Conservation (phyloP, 2,329 filamentous ascomycete genomes). For the Parastagonospora avenae region DNA sequence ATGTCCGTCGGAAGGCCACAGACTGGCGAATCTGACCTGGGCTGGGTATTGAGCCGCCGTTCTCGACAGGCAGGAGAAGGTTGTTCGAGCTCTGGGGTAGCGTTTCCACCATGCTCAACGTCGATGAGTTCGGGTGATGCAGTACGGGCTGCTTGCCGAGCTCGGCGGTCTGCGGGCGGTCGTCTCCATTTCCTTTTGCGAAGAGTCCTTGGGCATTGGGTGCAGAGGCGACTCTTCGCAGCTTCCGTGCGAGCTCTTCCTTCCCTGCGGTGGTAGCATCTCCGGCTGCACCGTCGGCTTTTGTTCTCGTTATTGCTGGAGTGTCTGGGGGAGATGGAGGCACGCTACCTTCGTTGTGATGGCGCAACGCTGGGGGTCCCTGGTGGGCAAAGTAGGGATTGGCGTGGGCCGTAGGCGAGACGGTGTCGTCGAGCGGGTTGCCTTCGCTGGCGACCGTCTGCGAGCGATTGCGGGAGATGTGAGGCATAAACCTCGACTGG, state of each 20-base stretch:
- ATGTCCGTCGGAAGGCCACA: conserved; percentile 87
- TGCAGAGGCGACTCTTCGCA: conserved; percentile 92
- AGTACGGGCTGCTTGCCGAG: conserved; percentile 80
- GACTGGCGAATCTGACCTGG: conserved; percentile 68
- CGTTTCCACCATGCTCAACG: conserved; percentile 61
- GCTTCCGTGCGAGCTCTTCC: conserved; percentile 89
- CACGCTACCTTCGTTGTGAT: conserved; percentile 92
- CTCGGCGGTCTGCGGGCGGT: conserved; percentile 81
- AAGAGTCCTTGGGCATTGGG: conserved; percentile 97
- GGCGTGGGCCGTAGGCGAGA: conserved; percentile 90
- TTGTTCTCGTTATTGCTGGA: conserved; percentile 66
- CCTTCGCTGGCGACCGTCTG: conserved; percentile 92
- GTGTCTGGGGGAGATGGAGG: conserved; percentile 93
- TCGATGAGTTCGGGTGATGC: conserved; percentile 59
- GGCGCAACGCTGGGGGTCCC: conserved; percentile 87
- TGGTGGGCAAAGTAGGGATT: conserved; percentile 99
- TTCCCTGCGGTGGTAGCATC: conserved; percentile 78
- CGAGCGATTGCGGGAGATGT: conserved; percentile 84
- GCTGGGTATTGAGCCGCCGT: conserved; percentile 63
- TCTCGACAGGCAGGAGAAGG: conserved; percentile 40
- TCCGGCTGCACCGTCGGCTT: conserved; percentile 71
- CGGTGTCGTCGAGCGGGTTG: conserved; percentile 82
- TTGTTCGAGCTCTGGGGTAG: conserved; percentile 30
- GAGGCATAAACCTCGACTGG: conserved; percentile 86
- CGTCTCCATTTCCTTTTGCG: conserved; percentile 52